phyloP scores from a whole-genome alignment of 441 rosid genomes.

The Mallotus repandus region DNA sequence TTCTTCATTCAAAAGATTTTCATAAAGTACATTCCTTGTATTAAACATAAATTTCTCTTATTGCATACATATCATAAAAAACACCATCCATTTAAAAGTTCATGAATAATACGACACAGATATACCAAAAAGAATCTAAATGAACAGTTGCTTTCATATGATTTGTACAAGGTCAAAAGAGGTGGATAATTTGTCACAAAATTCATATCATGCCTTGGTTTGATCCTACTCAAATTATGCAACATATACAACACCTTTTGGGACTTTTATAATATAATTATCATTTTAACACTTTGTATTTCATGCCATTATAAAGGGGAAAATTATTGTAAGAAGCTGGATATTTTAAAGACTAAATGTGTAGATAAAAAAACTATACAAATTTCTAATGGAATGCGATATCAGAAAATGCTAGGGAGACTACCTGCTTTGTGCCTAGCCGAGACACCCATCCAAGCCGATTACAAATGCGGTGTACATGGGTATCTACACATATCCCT shows the following conservation, averaged over 20 bases:
- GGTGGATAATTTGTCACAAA: not conserved
- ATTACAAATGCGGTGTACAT: conserved; percentile 90
- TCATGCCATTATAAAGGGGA: not conserved
- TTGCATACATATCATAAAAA: not conserved
- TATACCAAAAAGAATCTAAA: not conserved
- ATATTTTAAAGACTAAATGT: not conserved
- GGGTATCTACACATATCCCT: conserved; percentile 96
- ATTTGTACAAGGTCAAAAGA: not conserved
- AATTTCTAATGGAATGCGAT: conserved; percentile 10
- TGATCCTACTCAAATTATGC: not conserved
- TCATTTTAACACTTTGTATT: not conserved
- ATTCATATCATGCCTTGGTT: not conserved
- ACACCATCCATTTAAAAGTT: not conserved
- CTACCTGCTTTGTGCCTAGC: conserved; percentile 64
- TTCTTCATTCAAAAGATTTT: not conserved
- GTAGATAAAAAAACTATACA: not conserved
- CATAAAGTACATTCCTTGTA: not conserved
- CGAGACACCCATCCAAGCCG: conserved; percentile 94
- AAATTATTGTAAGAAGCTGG: not conserved
- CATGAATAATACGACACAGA: not conserved
- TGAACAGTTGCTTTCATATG: not conserved
- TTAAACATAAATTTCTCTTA: not conserved
- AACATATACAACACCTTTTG: not conserved
- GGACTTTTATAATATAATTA: not conserved
- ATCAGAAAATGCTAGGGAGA: not conserved